Conservation (phyloP, 257 asterid species). For the Przewalskia tangutica region DNA sequence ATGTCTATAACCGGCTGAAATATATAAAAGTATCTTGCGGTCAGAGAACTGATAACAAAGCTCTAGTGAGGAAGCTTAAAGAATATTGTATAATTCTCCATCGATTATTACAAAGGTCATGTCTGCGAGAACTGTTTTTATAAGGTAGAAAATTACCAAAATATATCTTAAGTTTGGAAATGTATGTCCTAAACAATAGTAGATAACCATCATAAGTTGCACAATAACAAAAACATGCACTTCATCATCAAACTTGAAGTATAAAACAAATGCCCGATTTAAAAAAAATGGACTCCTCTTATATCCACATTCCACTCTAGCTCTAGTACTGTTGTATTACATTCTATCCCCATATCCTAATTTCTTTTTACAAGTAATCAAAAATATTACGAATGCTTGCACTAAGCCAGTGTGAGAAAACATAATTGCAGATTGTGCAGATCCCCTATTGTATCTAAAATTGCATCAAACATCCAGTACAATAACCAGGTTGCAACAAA, state of each 20-base stretch:
- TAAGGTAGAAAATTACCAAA: not conserved
- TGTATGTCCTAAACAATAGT: not conserved
- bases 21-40: not conserved
- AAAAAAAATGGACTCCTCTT: not conserved
- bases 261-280: not conserved
- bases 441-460: not conserved
- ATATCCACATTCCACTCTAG: not conserved
- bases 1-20: not conserved
- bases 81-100: not conserved
- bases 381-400: not conserved
- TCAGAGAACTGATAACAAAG: not conserved
- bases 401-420: not conserved
- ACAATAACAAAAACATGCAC: not conserved
- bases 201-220: not conserved
- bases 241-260: conserved; percentile 5
- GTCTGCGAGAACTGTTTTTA: not conserved
- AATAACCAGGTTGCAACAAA: not conserved
- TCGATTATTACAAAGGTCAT: not conserved
- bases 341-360: not conserved
- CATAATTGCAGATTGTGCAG: not conserved
- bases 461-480: not conserved
- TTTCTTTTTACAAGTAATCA: not conserved
- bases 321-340: not conserved
- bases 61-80: not conserved
- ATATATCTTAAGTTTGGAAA: not conserved